Base-by-base conservation (phyloP, 2,329 filamentous ascomycete genomes). In the Cladophialophora bantiana region DNA sequence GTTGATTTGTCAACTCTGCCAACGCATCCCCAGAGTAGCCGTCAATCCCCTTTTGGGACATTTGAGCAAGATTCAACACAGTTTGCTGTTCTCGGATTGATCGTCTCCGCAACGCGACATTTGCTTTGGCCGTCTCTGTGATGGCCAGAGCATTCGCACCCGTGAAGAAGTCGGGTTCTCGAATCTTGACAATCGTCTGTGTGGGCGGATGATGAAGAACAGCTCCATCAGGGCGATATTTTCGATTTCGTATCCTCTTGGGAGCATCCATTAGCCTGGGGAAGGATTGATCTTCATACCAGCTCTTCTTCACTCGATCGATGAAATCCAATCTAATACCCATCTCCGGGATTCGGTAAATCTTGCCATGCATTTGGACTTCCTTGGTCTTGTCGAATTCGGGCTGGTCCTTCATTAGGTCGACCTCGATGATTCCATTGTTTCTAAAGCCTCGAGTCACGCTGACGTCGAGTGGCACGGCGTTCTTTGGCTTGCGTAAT, bases 281-380 rank as follows among this genome's bases (percentile, higher is more conserved):
- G 36, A 70, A 65, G 40, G 65, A 62, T 45, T 72, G 65, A 68
- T 76, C 82, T 45, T 73, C 68, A 50, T 73, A 73, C 69, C 69
- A 72, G 50, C 69, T 69, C 80, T 76, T 77, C 75, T 86, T 87
- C 71, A 88, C 81, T 69, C 84, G 84, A 74, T 83, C 81, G 66
- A 96, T 87, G 76, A 97, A 93, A 75, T 93, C 89, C 12, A 89
- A 82, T 73, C 90, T 85, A 71, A 93, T 83, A 40, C 88, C 88
- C 73, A 83, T 83, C 68, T 88, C 88, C 0, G 86, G 84, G 62
- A 93, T 78, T 67, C 86, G 86, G 76, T 89, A 89, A 26, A 87
- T 81, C 34, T 86, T 84, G n/a, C 90, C 90, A 74, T 87, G 89
- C 15, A 86, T 84, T 64, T 83, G 81, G 7, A 84, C 77, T 65